These are phyloP conservation scores for Naganishia kalamii DNA, from an alignment of 768 basidiomycete genomes.

Conservation along the genomic window DNA sequence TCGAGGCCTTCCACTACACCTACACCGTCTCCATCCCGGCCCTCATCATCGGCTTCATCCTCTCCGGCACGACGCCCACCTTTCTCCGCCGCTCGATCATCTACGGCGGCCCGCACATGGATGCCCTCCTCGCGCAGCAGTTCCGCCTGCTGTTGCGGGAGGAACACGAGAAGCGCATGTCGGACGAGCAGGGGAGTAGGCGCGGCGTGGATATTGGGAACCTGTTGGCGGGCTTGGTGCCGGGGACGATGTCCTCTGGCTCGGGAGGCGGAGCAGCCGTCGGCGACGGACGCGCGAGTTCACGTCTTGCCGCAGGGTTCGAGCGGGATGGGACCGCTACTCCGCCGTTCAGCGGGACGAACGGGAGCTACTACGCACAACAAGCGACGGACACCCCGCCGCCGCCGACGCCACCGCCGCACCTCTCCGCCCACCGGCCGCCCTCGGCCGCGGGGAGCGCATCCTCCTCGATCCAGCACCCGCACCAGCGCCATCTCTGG, in stretches of 20 bases:
- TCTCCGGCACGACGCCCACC: slow-evolving; percentile 35
- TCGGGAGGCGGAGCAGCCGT: slow-evolving; percentile 3
- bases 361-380: slow-evolving; percentile 12
- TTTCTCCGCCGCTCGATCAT: slow-evolving; percentile 43
- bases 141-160: slow-evolving; percentile 39
- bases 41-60: slow-evolving; percentile 43
- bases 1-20: slow-evolving; percentile 45
- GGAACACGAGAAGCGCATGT: slow-evolving; percentile 42
- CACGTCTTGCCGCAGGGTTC: neutral
- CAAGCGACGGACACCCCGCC: neutral
- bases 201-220: slow-evolving; percentile 29
- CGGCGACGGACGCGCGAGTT: slow-evolving; percentile 7
- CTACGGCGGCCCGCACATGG: slow-evolving; percentile 41
- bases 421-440: slow-evolving; percentile 8
- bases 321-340: neutral
- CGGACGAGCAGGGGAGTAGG: slow-evolving; percentile 29
- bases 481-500: slow-evolving; percentile 23
- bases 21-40: slow-evolving; percentile 42
- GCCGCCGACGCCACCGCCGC: slow-evolving; percentile 4
- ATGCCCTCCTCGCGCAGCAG: slow-evolving; percentile 38
- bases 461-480: slow-evolving; percentile 20
- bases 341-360: slow-evolving; percentile 6
- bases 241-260: slow-evolving; percentile 12
- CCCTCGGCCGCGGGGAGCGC: slow-evolving; percentile 1
- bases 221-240: slow-evolving; percentile 21